A percentile compares a stretch with the other conserved stretches of the same genome.
Conservation (phyloP, 441 rosid species). For the Bruguiera hainesii region DNA sequence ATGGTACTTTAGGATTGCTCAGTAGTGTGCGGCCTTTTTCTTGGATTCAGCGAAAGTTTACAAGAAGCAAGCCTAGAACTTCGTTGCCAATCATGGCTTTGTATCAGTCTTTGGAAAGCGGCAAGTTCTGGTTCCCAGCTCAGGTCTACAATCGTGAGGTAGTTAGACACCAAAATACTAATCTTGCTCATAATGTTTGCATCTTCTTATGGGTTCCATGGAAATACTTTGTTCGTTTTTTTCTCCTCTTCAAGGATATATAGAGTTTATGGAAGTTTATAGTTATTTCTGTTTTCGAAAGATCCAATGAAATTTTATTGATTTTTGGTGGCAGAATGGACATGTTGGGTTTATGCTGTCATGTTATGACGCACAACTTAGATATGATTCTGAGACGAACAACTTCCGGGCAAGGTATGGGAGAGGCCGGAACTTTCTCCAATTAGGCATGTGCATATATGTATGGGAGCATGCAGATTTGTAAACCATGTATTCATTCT, state of each 20-base stretch:
- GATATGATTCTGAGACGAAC: constrained; percentile 54
- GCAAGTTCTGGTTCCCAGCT: constrained; percentile 77
- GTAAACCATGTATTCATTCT: neutral
- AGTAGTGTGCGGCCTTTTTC: constrained; percentile 35
- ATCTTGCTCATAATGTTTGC: neutral
- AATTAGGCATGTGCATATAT: neutral
- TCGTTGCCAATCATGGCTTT: constrained; percentile 44
- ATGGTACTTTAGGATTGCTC: constrained; percentile 25
- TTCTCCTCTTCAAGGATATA: no score
- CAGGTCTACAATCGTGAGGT: constrained; percentile 92
- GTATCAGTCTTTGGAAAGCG: constrained; percentile 68
- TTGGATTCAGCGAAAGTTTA: constrained; percentile 35
- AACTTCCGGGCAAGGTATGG: constrained; percentile 69
- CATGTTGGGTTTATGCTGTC: constrained; percentile 86
- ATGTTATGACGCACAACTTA: constrained; percentile 76
- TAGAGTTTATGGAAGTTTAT: neutral
- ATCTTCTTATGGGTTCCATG: neutral
- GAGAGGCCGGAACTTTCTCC: neutral
- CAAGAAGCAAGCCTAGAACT: constrained; percentile 16
- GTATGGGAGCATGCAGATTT: neutral
- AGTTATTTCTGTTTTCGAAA: constrained; percentile 1
- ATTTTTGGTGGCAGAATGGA: constrained; percentile 52
- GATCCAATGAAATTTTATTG: neutral
- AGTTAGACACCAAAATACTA: constrained; percentile 1
- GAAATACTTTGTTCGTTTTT: no score